Base-by-base conservation (phyloP, 2,329 filamentous ascomycete genomes). In the Aureobasidium vineae region DNA sequence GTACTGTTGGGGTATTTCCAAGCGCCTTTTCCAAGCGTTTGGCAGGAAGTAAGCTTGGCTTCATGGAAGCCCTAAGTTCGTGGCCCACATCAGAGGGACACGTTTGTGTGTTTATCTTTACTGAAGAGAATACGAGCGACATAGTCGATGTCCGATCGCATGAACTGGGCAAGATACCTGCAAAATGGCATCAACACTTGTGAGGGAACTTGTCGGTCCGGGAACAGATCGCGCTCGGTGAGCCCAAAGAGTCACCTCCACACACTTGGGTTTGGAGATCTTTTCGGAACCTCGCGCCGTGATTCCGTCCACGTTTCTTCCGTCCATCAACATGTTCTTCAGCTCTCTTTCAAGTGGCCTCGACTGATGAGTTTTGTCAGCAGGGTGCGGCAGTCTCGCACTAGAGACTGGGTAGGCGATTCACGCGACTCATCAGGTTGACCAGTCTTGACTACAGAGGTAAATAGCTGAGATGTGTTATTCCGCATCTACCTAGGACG, bases 41-140 rank as follows among this genome's bases (percentile, higher is more conserved):
- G n/a, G n/a, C n/a, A n/a, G n/a, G n/a, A n/a, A n/a, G n/a, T 13
- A 52, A 52, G 49, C 49, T 52, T 52, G 49, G 49, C 49, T 52
- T 52, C 26, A 5, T 13, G 16, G 16, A 8, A 52, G 49, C 49
- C 49, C 49, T 52, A 52, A 52, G 49, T 52, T 7, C 15, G 31
- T 31, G 19, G 5, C 15, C 11, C 31, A 31, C 23, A 52, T 19
- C 26, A 23, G 26, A 33, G 33, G 13, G 26, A 31, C 21, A 31
- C 31, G 31, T 31, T 7, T 31, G 31, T 31, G 8, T 31, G 5
- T 31, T 31, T 31, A 7, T 31, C 31, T 31, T 31, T 31, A 6
- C 31, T 31, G 5, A 31, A 31, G 31, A 31, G 31, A 15, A 7
- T 33, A 19, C 16, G 5, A 23, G 2, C n/a, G 10, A 47, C 21